These are phyloP conservation scores for Aspergillus sp. DNA, from an alignment of 2,329 filamentous ascomycete species.

Conservation along the genomic window DNA sequence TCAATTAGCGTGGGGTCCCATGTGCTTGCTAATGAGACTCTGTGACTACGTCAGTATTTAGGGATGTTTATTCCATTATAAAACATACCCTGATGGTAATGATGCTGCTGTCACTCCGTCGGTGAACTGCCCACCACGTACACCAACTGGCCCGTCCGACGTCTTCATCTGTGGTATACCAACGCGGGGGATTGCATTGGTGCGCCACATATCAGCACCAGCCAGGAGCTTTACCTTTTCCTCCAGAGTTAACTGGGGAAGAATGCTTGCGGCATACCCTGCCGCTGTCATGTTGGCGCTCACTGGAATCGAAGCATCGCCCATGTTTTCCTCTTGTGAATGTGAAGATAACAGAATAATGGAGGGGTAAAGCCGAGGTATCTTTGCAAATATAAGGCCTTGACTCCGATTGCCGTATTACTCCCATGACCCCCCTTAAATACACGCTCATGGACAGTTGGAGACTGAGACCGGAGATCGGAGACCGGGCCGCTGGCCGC, in stretches of 20 bases:
- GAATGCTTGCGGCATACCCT: not conserved
- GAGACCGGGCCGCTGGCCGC: not conserved
- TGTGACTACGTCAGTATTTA: not conserved
- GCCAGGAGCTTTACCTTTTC: slow-evolving; percentile 8
- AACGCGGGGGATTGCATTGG: not conserved
- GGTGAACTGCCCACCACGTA: slow-evolving; percentile 1
- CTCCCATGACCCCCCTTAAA: not conserved
- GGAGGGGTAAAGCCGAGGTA: not conserved
- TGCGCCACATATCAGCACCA: slow-evolving; percentile 5
- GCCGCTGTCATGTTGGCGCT: not conserved
- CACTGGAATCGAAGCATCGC: not conserved
- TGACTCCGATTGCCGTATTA: not conserved
- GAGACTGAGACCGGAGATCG: not conserved
- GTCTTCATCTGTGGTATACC: slow-evolving; percentile 5
- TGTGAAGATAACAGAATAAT: not conserved
- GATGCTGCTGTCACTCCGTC: slow-evolving; percentile 1
- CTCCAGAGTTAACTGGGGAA: slow-evolving; percentile 4
- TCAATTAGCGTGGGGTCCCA: not conserved
- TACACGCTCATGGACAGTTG: not conserved
- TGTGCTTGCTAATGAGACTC: not conserved
- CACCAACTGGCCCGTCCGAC: slow-evolving; percentile 1
- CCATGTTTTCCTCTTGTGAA: not conserved
- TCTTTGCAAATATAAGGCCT: not conserved
- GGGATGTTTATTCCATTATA: not conserved
- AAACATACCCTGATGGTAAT: not conserved